A percentile compares a stretch with the other conserved stretches of the same genome.
Conservation (phyloP, 257 asterid species). For the Mitragyna speciosa region DNA sequence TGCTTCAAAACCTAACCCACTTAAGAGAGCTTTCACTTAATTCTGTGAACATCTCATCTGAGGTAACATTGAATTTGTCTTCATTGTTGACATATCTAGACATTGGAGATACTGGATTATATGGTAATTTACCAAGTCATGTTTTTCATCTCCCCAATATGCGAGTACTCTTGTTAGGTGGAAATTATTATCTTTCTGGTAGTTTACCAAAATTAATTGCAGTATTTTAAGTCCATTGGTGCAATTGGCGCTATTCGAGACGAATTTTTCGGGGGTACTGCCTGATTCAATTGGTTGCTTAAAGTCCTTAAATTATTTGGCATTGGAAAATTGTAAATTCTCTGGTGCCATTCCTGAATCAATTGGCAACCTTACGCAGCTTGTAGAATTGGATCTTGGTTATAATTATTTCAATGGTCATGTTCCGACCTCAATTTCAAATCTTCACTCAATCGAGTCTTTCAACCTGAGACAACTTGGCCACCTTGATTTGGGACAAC, state of each 20-base stretch:
- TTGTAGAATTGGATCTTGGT: background rate
- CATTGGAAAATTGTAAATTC: background rate
- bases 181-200: background rate
- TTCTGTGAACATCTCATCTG: background rate
- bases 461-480: no score
- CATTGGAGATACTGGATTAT: accelerated
- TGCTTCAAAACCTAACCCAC: background rate
- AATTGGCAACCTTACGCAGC: constrained; percentile 1
- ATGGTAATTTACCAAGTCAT: background rate
- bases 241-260: background rate
- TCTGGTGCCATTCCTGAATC: constrained; percentile 14
- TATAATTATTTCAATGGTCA: background rate
- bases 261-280: background rate
- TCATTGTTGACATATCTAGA: constrained; percentile 10
- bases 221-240: background rate
- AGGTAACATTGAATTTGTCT: background rate
- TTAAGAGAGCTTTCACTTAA: background rate
- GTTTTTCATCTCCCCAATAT: background rate
- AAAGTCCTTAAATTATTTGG: background rate
- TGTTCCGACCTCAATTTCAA: background rate
- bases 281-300: constrained; percentile 11
- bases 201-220: background rate
- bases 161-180: background rate
- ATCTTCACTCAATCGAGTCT: no score
- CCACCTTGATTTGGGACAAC: no score